phyloP scores from a whole-genome alignment of 108 stramenopile genomes.

The Asterionellopsis glacialis region DNA sequence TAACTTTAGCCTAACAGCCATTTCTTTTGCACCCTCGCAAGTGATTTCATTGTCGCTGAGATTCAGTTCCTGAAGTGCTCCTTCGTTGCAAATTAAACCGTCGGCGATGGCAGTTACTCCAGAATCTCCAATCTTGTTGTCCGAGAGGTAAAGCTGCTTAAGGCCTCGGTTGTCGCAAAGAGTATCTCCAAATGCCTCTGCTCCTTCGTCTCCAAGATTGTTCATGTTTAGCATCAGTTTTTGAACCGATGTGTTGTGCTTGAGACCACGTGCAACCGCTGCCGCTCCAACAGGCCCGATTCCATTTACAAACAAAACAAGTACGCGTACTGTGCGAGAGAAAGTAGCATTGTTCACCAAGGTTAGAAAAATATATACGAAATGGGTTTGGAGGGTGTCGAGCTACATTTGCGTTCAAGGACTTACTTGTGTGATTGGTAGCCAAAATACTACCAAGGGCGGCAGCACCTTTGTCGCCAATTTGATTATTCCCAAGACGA shows the following conservation, averaged over 20 bases:
- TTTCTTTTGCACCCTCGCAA: no score
- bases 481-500: conserved; percentile 9
- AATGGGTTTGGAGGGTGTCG: no score
- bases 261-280: conserved; percentile 3
- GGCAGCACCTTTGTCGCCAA: conserved; percentile 8
- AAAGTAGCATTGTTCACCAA: no score
- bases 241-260: conserved; percentile 9
- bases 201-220: conserved; percentile 14
- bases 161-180: conserved; percentile 9
- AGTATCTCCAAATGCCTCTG: conserved; percentile 1
- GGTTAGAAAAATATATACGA: no score
- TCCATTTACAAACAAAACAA: conserved; percentile 3
- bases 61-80: no score
- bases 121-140: background rate
- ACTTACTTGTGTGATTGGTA: no score
- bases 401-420: no score
- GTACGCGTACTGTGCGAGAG: no score
- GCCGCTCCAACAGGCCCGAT: conserved; percentile 7
- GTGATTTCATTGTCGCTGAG: no score
- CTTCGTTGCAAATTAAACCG: no score
- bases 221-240: conserved; percentile 9
- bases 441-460: conserved; percentile 3
- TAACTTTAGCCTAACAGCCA: no score
- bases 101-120: background rate
- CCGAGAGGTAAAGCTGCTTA: background rate